A percentile compares a stretch with the other conserved stretches of the same genome.
These are phyloP conservation scores for Fusarium xylarioides DNA, from an alignment of 2,329 filamentous ascomycete genomes.

Conservation along the genomic window DNA sequence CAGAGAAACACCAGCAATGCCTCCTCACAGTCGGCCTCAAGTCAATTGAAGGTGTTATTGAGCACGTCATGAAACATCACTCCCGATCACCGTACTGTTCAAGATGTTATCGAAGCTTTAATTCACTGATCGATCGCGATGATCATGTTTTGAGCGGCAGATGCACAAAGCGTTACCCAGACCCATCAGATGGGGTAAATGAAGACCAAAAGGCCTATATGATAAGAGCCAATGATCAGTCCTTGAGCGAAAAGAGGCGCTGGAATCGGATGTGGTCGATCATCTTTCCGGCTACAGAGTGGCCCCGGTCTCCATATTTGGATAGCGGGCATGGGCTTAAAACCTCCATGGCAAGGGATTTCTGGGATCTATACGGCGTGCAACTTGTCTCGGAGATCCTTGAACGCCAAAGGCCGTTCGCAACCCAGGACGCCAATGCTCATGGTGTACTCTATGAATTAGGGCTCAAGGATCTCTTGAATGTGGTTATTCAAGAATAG, in stretches of 20 bases:
- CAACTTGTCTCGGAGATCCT: background rate
- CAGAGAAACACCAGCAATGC: background rate
- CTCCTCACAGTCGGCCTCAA: rapidly evolving
- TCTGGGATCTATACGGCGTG: background rate
- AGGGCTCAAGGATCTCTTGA: background rate
- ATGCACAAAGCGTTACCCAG: background rate
- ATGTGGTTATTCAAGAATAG: background rate
- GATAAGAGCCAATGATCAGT: background rate
- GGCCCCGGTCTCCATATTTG: background rate
- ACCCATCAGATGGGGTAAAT: background rate
- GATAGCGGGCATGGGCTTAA: background rate
- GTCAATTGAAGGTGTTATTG: background rate
- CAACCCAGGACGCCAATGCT: too few species aligned
- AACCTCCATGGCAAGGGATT: background rate
- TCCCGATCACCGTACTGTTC: background rate
- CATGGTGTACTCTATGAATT: background rate
- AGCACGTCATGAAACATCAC: background rate
- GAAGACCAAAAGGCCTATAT: background rate
- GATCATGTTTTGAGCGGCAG: background rate
- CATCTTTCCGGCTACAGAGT: background rate
- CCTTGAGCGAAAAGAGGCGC: background rate
- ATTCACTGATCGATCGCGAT: background rate
- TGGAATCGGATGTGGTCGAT: background rate
- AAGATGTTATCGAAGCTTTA: background rate
- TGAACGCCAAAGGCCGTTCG: too few species aligned